phyloP scores from a whole-genome alignment of 2,329 filamentous ascomycete species.

The Emmonsia crescens region DNA sequence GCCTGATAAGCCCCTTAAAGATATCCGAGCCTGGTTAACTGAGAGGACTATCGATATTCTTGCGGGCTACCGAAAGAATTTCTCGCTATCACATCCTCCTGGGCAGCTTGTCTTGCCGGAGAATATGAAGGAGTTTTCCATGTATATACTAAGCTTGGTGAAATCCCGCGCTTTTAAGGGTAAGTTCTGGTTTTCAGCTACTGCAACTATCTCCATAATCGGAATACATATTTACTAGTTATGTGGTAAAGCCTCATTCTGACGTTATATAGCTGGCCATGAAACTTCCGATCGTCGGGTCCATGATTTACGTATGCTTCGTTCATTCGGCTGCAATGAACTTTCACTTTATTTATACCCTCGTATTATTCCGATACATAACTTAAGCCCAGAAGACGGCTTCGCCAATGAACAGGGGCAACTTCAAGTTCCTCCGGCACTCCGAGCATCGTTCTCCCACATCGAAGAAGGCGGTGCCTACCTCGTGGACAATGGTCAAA shows the following conservation, averaged over 20 bases:
- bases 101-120: slow-evolving; percentile 92
- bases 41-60: slow-evolving; percentile 92
- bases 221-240: neutral
- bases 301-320: slow-evolving; percentile 83
- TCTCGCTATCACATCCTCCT: slow-evolving; percentile 73
- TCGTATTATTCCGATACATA: slow-evolving; percentile 83
- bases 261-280: slow-evolving; percentile 50
- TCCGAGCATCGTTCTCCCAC: slow-evolving; percentile 74
- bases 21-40: slow-evolving; percentile 69
- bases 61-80: slow-evolving; percentile 85
- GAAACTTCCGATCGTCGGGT: slow-evolving; percentile 85
- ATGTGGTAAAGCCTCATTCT: neutral
- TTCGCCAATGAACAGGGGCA: slow-evolving; percentile 90
- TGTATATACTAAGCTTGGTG: slow-evolving; percentile 84
- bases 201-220: neutral
- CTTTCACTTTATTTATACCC: slow-evolving; percentile 90
- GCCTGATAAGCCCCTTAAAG: slow-evolving; percentile 64
- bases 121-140: slow-evolving; percentile 88
- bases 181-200: slow-evolving; percentile 16
- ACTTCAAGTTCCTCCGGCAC: slow-evolving; percentile 66
- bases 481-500: slow-evolving; percentile 88
- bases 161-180: slow-evolving; percentile 88
- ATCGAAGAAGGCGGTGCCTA: slow-evolving; percentile 92
- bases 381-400: slow-evolving; percentile 73
- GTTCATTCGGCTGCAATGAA: slow-evolving; percentile 75